Conservation (phyloP, 2,329 filamentous ascomycete species). For the Fusarium sp. region DNA sequence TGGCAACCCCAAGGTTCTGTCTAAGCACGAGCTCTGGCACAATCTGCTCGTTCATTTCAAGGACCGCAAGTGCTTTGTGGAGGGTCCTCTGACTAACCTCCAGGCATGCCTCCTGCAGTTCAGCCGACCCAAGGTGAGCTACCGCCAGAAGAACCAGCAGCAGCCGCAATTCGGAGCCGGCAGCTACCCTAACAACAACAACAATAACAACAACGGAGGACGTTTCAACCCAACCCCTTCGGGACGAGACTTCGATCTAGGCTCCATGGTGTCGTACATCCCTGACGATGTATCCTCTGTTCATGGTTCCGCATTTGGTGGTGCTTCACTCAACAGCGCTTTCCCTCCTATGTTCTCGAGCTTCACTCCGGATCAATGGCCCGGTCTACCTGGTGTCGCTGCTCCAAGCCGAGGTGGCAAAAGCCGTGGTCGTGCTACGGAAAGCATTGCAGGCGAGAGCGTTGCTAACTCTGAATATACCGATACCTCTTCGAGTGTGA, state of each 20-base stretch:
- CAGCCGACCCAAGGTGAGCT: constrained; percentile 91
- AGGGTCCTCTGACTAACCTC: constrained; percentile 95
- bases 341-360: constrained; percentile 97
- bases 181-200: constrained; percentile 53
- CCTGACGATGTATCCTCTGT: constrained; percentile 97
- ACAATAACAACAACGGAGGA: constrained; percentile 51
- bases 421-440: constrained; percentile 75
- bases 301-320: constrained; percentile 91
- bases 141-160: constrained; percentile 86
- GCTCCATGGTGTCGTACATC: constrained; percentile 94
- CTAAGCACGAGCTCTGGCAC: constrained; percentile 98
- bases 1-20: constrained; percentile 96
- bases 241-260: constrained; percentile 77
- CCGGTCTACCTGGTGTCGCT: constrained; percentile 78
- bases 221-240: constrained; percentile 61
- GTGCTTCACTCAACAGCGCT: constrained; percentile 79
- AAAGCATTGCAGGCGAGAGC: constrained; percentile 91
- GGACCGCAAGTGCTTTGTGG: constrained; percentile 94
- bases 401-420: constrained; percentile 76
- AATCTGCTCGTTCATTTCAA: constrained; percentile 96
- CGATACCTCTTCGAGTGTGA: constrained; percentile 83
- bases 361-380: constrained; percentile 92
- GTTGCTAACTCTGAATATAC: constrained; percentile 92
- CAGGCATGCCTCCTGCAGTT: constrained; percentile 96
- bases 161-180: constrained; percentile 74